Evolutionary conservation across 768 basidiomycete species (phyloP).

Genomic region (Piloderma croceum): DNA sequence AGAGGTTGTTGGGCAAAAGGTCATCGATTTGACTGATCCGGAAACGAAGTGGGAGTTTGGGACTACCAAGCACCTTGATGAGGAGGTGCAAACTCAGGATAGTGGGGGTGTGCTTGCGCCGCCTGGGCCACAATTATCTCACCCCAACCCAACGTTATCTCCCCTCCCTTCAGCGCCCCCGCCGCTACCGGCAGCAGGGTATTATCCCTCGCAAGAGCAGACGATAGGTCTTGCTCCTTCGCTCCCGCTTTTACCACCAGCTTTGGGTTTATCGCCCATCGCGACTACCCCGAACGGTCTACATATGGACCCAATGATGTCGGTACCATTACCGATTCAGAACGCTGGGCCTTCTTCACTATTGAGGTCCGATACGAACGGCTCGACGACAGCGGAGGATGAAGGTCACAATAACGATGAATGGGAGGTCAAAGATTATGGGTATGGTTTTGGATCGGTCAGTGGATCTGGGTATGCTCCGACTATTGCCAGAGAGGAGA

Average conservation of each 20-base stretch:
- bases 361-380: too few relatives aligned
- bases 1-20: not conserved
- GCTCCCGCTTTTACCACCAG: too few relatives aligned
- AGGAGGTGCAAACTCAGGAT: too few relatives aligned
- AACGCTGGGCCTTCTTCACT: too few relatives aligned
- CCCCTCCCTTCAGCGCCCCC: slow-evolving; percentile 1
- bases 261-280: slow-evolving; percentile 4
- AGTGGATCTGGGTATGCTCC: slow-evolving; percentile 33
- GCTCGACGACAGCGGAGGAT: too few relatives aligned
- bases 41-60: slow-evolving; percentile 55
- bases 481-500: slow-evolving; percentile 23
- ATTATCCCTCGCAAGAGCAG: slow-evolving; percentile 1
- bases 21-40: slow-evolving; percentile 8
- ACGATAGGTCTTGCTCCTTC: too few relatives aligned
- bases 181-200: slow-evolving; percentile 3
- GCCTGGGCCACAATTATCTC: slow-evolving; percentile 5
- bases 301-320: too few relatives aligned
- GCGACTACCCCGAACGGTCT: too few relatives aligned
- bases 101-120: too few relatives aligned
- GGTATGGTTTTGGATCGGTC: slow-evolving; percentile 55
- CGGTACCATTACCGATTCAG: too few relatives aligned
- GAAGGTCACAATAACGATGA: slow-evolving; percentile 35
- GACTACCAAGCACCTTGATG: slow-evolving; percentile 26
- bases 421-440: slow-evolving; percentile 56
- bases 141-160: slow-evolving; percentile 4